Base-by-base conservation (phyloP, 345 rosid genomes). In the Populus simonii region DNA sequence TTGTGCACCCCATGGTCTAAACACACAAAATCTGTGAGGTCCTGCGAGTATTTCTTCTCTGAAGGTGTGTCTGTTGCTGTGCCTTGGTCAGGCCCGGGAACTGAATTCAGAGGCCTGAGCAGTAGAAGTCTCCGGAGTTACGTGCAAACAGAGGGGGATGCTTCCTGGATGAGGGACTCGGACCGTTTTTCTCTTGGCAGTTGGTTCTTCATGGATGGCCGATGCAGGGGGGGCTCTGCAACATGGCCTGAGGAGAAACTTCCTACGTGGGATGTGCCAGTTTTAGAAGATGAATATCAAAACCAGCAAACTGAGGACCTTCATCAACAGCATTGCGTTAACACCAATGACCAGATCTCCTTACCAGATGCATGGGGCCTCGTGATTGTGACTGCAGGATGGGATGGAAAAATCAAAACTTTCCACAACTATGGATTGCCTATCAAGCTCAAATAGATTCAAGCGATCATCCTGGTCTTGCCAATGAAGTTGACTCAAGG, bases 201-300 rank as follows among this genome's bases (percentile, higher is more conserved):
- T 73, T 90, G 91, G 88, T 87, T 88, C 77, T 87, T 89, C 57
- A 80, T 73, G 33, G 93, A 91, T 4, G 85, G 92, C 2, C 79
- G 87, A 0, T 81, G 86, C 83, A 88, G 87, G 67, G 89, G 85
- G 1, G 51, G 86, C 43, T 82, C 89, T 0, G 90, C 95, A 23
- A 95, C 98, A 38, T 95, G 99, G 99, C 99, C 99, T 0, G 99
- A 86, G 84, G 99, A 95, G 85, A 90, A 88, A 74, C 94, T 95
- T 68, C 91, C 86, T 17, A 38, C 29, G 59, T 81, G 88, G 86
- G 88, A 84, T 55, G 70, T 55, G 45, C 22, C 83, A 27, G 23
- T 38, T 15, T 45, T 25, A 35, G 84, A 65, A 20, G 78, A 22
- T 8, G 76, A 72, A 72, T 20, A 7, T 69, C 59, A 78, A 27